phyloP scores from a whole-genome alignment of 345 rosid species.

The Lagerstroemia speciosa region DNA sequence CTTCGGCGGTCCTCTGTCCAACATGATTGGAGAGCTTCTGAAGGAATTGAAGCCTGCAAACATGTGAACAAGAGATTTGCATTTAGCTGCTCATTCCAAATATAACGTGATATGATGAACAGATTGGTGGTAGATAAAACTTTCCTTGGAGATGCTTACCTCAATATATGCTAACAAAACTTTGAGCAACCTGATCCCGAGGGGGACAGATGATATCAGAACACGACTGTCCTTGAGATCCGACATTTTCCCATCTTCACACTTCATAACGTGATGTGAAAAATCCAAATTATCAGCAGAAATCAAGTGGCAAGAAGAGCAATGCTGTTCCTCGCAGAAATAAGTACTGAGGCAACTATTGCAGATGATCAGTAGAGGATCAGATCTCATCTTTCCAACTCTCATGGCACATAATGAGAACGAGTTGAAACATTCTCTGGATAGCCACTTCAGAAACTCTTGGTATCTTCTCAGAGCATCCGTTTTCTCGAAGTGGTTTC shows the following conservation, averaged over 20 bases:
- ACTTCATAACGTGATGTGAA: conserved; percentile 31
- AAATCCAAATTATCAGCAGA: conserved; percentile 23
- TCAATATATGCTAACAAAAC: conserved; percentile 53
- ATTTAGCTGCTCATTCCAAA: background rate
- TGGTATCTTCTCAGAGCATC: conserved; percentile 58
- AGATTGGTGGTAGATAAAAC: background rate
- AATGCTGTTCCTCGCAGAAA: conserved; percentile 45
- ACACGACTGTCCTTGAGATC: conserved; percentile 18
- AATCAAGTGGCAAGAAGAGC: conserved; percentile 59
- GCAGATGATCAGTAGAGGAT: conserved; percentile 54
- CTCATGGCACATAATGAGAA: conserved; percentile 39
- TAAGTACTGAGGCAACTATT: conserved; percentile 48
- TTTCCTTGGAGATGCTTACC: conserved; percentile 28
- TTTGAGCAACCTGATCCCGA: conserved; percentile 68
- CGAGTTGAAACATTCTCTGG: conserved; percentile 55
- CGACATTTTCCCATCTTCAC: conserved; percentile 34
- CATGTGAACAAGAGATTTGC: background rate
- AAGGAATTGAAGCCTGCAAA: conserved; percentile 60
- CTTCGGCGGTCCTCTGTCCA: conserved; percentile 60
- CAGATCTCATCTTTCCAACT: conserved; percentile 48
- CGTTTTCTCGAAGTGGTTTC: conserved; percentile 53
- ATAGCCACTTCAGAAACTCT: conserved; percentile 76
- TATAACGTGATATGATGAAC: background rate
- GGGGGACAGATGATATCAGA: conserved; percentile 47
- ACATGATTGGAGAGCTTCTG: conserved; percentile 65